Evolutionary conservation across 2,329 filamentous ascomycete genomes (phyloP).

Genomic region (Verticillium isaacii): DNA sequence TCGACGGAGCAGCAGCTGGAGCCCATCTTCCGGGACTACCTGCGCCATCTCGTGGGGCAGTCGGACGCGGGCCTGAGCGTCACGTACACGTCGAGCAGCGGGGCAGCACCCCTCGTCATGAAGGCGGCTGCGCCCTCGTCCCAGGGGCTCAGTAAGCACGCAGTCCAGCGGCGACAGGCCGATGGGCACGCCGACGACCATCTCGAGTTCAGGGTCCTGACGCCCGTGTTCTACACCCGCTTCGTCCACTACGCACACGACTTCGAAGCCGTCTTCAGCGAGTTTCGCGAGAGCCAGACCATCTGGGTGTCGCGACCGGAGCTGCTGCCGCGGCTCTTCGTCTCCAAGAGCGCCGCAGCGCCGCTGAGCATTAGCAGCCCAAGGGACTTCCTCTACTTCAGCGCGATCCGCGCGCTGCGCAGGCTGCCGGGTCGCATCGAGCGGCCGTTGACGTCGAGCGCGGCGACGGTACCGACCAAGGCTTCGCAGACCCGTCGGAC

Average conservation of each 20-base stretch:
- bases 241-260: constrained; percentile 60
- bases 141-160: constrained; percentile 12
- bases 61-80: constrained; percentile 40
- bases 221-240: constrained; percentile 62
- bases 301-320: constrained; percentile 52
- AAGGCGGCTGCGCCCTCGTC: neutral
- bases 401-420: constrained; percentile 38
- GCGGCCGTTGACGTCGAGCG: constrained; percentile 34
- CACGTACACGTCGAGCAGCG: constrained; percentile 49
- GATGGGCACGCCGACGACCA: constrained; percentile 32
- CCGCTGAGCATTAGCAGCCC: constrained; percentile 27
- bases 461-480: constrained; percentile 7
- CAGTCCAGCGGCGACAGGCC: constrained; percentile 22
- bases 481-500: constrained; percentile 6
- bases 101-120: constrained; percentile 18
- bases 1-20: constrained; percentile 43
- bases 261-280: constrained; percentile 56
- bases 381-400: constrained; percentile 36
- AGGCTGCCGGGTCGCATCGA: constrained; percentile 34
- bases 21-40: constrained; percentile 39
- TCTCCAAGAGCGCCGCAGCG: constrained; percentile 33
- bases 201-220: constrained; percentile 54
- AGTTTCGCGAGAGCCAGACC: constrained; percentile 55
- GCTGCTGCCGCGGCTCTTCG: constrained; percentile 37
- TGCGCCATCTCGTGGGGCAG: constrained; percentile 43